These are phyloP conservation scores for Coelastrella sp. DNA, from an alignment of 139 green algal genomes.

Conservation along the genomic window DNA sequence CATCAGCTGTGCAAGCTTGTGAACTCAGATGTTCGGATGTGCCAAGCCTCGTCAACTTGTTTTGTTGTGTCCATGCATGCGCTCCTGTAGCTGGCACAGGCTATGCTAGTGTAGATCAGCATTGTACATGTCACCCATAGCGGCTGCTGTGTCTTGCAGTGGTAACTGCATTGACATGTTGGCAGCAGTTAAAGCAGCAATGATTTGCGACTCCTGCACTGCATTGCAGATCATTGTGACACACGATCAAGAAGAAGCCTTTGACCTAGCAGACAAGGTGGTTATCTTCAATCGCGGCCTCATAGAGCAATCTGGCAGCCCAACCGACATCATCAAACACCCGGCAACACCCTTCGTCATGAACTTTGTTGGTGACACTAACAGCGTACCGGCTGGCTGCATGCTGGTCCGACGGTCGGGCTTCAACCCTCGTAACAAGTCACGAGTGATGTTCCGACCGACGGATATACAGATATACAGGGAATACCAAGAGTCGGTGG, in stretches of 20 bases:
- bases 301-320: constrained; percentile 73
- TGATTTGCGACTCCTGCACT: constrained; percentile 49
- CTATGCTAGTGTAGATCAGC: background rate
- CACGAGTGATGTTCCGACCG: constrained; percentile 80
- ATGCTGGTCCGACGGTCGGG: constrained; percentile 39
- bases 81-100: too few relatives aligned
- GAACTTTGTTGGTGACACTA: constrained; percentile 86
- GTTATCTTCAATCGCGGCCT: constrained; percentile 48
- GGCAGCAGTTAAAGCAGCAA: constrained; percentile 36
- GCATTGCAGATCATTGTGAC: constrained; percentile 84
- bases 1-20: too few relatives aligned
- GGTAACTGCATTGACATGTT: background rate
- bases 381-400: constrained; percentile 68
- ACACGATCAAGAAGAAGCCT: constrained; percentile 93
- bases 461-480: constrained; percentile 66
- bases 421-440: constrained; percentile 60
- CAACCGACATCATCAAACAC: constrained; percentile 70
- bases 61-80: too few relatives aligned
- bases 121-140: background rate
- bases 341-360: constrained; percentile 88
- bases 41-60: too few relatives aligned
- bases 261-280: constrained; percentile 84
- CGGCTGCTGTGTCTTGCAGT: background rate
- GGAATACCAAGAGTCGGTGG: constrained; percentile 20
- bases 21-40: too few relatives aligned